A percentile compares a stretch with the other conserved stretches of the same genome.
phyloP scores from a whole-genome alignment of 1,284 basidiomycete species.

The Rhodotorula sp. region DNA sequence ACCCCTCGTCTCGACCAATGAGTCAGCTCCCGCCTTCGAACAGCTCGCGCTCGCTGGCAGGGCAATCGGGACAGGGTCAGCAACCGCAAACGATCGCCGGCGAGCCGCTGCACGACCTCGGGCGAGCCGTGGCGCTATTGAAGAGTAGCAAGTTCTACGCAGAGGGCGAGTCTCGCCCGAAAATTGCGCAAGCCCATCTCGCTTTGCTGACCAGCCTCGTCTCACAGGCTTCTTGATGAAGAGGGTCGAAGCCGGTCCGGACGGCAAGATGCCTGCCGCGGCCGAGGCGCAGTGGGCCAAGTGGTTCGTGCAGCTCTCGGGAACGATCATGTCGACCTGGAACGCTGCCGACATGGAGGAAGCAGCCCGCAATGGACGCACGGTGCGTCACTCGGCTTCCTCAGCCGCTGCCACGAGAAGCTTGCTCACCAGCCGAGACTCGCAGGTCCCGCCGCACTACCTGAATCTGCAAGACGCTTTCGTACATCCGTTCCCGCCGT shows the following conservation, averaged over 20 bases:
- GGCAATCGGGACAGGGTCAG: background rate
- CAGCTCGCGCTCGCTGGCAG: constrained; percentile 8
- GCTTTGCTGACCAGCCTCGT: background rate
- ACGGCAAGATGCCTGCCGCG: constrained; percentile 25
- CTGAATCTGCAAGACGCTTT: constrained; percentile 55
- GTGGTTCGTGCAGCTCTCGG: constrained; percentile 44
- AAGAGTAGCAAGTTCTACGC: constrained; percentile 38
- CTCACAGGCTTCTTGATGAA: constrained; percentile 39
- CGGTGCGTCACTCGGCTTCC: constrained; percentile 12
- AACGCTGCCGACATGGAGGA: constrained; percentile 44
- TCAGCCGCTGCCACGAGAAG: too few species aligned
- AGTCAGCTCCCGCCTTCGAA: constrained; percentile 5
- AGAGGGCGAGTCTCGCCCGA: constrained; percentile 10
- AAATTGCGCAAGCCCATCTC: background rate
- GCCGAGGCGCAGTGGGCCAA: constrained; percentile 40
- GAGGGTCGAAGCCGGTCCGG: constrained; percentile 30
- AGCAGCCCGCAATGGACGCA: constrained; percentile 35
- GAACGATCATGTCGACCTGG: constrained; percentile 43
- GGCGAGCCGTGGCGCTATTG: constrained; percentile 24
- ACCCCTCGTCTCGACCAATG: background rate
- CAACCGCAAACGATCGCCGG: constrained; percentile 33
- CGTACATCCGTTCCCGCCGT: constrained; percentile 55
- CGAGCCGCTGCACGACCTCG: constrained; percentile 38
- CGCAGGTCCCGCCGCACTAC: constrained; percentile 39
- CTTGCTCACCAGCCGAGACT: too few species aligned